Base-by-base conservation (phyloP, 106 monocot genomes). In the Allium sativum region DNA sequence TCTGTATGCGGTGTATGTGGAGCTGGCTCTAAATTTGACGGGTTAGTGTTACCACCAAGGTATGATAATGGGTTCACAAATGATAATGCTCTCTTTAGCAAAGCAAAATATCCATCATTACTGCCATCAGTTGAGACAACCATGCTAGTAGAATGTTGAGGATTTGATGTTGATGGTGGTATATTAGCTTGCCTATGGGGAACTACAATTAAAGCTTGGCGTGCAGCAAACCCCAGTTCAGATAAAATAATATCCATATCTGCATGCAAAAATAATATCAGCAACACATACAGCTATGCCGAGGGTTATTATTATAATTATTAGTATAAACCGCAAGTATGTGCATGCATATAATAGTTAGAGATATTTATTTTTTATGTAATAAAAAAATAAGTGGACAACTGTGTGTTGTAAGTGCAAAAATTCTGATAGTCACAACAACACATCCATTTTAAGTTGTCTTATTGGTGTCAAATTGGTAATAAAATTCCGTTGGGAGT, bases 61-160 rank as follows among this genome's bases (percentile, higher is more conserved):
- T 89, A 94, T 12, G 89, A 86, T 52, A 94, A 72, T 0, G 93
- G 93, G 69, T 94, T 94, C 60, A 83, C 12, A 45, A 78, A 86
- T 0, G 93, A 94, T 6, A 94, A 14, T 45, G 74, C 52, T 53
- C 72, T 69, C 70, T 73, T 94, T 47, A 83, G 45, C 68, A 74
- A 83, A 42, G 71, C 81, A 79, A 89, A 86, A 70, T 85, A 89
- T 45, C 93, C 84, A 31, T 55, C 60, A 22, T 40, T 58, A 72
- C 21, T 65, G 5, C 31, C 1, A 16, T 68, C 79, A 65, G 59
- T 53, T 43, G 73, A 55, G 53, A 22, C 53, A 53, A 62, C 9
- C 45, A 21, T 65, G 69, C 14, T 69, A 41, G 20, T 45, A 56
- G 50, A 53, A 48, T 22, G 61, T 44, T 58, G 59, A 14, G 60